Base-by-base conservation (phyloP, 257 asterid genomes). In the Lycium barbarum region DNA sequence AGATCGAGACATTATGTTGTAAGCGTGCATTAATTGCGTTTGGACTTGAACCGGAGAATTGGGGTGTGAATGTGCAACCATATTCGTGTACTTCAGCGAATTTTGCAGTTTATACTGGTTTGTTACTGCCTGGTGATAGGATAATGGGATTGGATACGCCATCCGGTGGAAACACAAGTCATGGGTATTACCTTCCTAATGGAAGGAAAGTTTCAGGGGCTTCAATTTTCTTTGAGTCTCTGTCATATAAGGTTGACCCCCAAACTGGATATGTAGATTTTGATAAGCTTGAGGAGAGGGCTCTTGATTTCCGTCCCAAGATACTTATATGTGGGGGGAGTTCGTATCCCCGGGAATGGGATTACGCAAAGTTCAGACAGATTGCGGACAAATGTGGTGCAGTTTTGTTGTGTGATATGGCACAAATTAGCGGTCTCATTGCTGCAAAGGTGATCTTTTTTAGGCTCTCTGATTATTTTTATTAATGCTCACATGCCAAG, bases 51-150 rank as follows among this genome's bases (percentile, higher is more conserved):
- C 84, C 93, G 0, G 97, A 88, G 61, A 90, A 79, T 79, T 95
- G 98, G 98, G 98, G 98, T 54, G 98, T 95, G 58, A 95, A 95
- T 89, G 98, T 95, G 67, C 98, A 95, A 68, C 96, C 98, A 26
- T 95, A 95, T 85, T 93, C 97, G 0, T 93, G 98, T 83, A 92
- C 98, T 3, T 92, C 98, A 33, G 98, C 98, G 14, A 95, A 95
- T 87, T 95, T 93, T 80, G 95, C 98, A 20, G 98, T 93, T 10
- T 95, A 93, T 82, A 92, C 98, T 0, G 99, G 98, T 62, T 89
- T 97, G 66, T 68, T 97, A 87, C 87, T 91, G 38, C 99, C 99
- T 0, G 98, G 98, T 85, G 98, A 95, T 90, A 84, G 98, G 86
- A 95, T 95, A 86, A 95, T 95, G 98, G 98, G 98, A 83, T 85